Evolutionary conservation across 2,329 filamentous ascomycete species (phyloP), one percentile per base, ranked within the genome.

Genomic region (Xylaria polymorpha): DNA sequence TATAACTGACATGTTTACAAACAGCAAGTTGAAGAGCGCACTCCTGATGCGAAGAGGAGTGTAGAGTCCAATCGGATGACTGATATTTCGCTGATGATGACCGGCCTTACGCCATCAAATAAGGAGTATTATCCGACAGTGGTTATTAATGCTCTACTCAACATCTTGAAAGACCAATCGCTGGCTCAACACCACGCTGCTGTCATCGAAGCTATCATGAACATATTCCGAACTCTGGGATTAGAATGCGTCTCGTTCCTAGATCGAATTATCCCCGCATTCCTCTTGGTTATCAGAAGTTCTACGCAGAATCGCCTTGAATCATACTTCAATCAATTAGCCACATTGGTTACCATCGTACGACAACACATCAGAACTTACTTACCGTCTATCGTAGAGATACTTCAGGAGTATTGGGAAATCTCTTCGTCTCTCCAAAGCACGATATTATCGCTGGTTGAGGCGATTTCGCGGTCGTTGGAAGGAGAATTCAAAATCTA

Each of bases 401-500:
- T 96, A 0, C 88, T 98, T 20, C 90, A 94, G 76, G 93, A 97
- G 69, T 98, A 94, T 80, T 99, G 96, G 96, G 89, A 93, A 74
- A 87, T 88, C 39, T 92, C 92, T 6, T 86, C 91, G 14, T 90
- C 92, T 39, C 85, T 98, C 2, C 96, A 98, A 80, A 91, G 91
- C 0, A 99, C 97, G 0, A 98, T 99, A 64, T 83, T 99, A 61
- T 92, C 92, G 0, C 85, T 99, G 32, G 92, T 99, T 8, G 96
- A 99, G 80, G 93, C 95, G 0, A 97, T 99, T 67, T 94, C 96
- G 4, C 90, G 93, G 69, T 97, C 96, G 0, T 84, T 99, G 1
- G 96, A 99, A 77, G 96, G 96, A 72, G 96, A 99, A 79, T 99
- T 99, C 85, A 97, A 98, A 80, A 92, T 97, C 51, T 98, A 98